A percentile compares a stretch with the other conserved stretches of the same genome.
Conservation (phyloP, 179 eudicot species). For the Heliamphora pulchella region DNA sequence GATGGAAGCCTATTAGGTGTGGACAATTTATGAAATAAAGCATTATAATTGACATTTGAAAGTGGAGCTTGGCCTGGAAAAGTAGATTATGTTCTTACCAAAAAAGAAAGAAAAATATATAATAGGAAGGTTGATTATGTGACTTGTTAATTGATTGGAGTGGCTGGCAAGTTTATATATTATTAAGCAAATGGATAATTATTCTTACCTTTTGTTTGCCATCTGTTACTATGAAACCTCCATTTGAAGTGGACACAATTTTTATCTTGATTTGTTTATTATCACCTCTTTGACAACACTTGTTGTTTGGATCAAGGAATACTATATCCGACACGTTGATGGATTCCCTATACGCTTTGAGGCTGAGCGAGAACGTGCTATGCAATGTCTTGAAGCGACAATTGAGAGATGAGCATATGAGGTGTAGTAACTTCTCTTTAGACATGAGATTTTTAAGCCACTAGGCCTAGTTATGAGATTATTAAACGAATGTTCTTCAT, state of each 20-base stretch:
- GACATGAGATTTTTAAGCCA: background rate
- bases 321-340: slow-evolving; percentile 79
- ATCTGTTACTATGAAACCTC: background rate
- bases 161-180: no score
- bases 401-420: slow-evolving; percentile 71
- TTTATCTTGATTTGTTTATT: background rate
- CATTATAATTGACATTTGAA: background rate
- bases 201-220: background rate
- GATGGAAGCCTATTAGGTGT: slow-evolving; percentile 77
- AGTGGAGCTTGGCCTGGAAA: slow-evolving; percentile 4
- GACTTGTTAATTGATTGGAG: no score
- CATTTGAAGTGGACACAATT: background rate
- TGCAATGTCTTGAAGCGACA: slow-evolving; percentile 90
- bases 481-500: background rate
- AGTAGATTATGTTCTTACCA: background rate
- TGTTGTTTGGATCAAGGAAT: slow-evolving; percentile 46
- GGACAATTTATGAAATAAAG: background rate
- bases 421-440: slow-evolving; percentile 24
- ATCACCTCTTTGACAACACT: background rate
- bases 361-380: slow-evolving; percentile 71
- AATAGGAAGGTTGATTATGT: no score
- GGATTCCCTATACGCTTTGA: slow-evolving; percentile 67
- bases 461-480: background rate
- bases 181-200: background rate
- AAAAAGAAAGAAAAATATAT: background rate